Percentiles rank a stretch among this genome's conserved stretches.
phyloP scores from a whole-genome alignment of 2,329 filamentous ascomycete species.

The Cladophialophora immunda region DNA sequence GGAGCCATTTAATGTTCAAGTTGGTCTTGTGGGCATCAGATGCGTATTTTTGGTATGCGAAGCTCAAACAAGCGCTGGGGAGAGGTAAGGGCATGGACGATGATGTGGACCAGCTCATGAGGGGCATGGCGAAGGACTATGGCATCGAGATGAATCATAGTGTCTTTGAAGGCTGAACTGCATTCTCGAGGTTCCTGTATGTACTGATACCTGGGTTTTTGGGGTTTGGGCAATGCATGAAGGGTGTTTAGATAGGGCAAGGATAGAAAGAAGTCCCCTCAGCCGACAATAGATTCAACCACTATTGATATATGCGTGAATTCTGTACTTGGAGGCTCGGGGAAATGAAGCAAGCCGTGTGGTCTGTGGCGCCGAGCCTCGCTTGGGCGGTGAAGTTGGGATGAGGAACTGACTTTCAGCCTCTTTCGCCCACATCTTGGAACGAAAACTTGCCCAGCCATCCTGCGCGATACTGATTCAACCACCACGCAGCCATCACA shows the following conservation, averaged over 20 bases:
- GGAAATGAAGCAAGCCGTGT: not conserved
- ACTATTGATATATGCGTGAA: not conserved
- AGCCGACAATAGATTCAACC: not conserved
- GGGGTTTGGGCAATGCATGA: not conserved
- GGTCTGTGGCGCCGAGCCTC: not conserved
- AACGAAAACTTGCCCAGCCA: not conserved
- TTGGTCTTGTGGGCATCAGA: slow-evolving; percentile 79
- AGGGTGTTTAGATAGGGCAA: not conserved
- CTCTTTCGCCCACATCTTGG: not conserved
- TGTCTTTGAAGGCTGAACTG: slow-evolving; percentile 76
- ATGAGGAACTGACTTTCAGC: too few relatives aligned
- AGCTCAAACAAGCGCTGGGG: slow-evolving; percentile 78
- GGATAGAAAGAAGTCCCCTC: slow-evolving; percentile 2
- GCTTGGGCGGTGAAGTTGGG: not conserved
- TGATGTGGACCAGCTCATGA: slow-evolving; percentile 88
- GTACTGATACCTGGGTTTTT: not conserved
- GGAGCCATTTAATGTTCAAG: slow-evolving; percentile 83
- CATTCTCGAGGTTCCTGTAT: not conserved
- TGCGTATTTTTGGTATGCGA: slow-evolving; percentile 82
- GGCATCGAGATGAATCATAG: slow-evolving; percentile 89
- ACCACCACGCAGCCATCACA: not conserved
- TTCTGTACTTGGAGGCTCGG: not conserved
- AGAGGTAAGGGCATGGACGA: slow-evolving; percentile 90
- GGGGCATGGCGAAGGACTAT: slow-evolving; percentile 85
- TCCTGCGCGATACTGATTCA: too few relatives aligned